phyloP scores from a whole-genome alignment of 1,284 basidiomycete species.

The Ganoderma leucocontextum region DNA sequence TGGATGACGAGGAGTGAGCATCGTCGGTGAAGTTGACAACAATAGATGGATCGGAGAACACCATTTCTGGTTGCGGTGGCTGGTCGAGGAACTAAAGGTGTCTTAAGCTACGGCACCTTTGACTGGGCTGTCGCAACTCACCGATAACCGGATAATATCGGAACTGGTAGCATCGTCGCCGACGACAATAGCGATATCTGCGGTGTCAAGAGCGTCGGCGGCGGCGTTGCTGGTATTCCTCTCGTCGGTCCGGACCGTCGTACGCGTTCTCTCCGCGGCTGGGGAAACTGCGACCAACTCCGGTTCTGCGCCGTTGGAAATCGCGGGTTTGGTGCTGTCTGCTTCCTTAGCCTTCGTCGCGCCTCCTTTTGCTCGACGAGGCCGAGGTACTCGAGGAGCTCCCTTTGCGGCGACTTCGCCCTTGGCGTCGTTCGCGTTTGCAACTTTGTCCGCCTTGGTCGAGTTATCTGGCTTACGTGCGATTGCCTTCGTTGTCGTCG shows the following conservation, averaged over 20 bases:
- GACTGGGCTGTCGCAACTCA: background rate
- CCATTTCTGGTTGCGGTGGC: constrained; percentile 1
- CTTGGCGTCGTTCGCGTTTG: background rate
- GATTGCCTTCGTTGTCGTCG: background rate
- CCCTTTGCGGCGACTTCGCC: background rate
- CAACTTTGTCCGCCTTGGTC: background rate
- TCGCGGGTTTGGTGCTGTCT: background rate
- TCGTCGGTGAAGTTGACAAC: background rate
- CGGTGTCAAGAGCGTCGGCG: background rate
- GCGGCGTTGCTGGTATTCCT: too few species aligned
- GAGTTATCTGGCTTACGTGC: background rate
- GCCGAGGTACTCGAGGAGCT: background rate
- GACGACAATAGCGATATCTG: background rate
- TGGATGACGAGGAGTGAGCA: background rate
- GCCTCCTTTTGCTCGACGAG: background rate
- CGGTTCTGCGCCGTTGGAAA: background rate
- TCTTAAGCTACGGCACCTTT: background rate
- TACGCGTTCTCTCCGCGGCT: too few species aligned
- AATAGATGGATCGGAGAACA: background rate
- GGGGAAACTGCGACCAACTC: background rate
- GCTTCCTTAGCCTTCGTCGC: background rate
- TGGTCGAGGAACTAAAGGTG: background rate
- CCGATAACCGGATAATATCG: background rate
- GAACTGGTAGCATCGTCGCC: background rate
- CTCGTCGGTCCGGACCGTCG: background rate